Base-by-base conservation (phyloP, 148 eudicot genomes). In the Chenopodium quinoa region DNA sequence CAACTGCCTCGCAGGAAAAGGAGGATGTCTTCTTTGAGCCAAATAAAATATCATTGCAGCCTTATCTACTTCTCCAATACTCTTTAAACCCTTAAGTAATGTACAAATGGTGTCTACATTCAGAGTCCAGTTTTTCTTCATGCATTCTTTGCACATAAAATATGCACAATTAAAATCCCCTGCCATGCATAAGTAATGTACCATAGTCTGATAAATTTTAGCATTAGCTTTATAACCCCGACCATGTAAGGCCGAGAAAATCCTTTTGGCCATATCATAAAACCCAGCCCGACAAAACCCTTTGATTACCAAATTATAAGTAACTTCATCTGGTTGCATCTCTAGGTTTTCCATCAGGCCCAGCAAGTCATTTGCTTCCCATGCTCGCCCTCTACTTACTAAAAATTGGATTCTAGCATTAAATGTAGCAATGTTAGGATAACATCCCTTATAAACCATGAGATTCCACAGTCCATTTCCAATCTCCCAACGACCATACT, bases 401-500 rank as follows among this genome's bases (percentile, higher is more conserved):
- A 95, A 84, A 69, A 89, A 93, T 78, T 95, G 98, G 65, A 95
- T 89, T 84, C 97, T 90, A 40, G 87, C 95, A 87, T 95, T 95
- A 50, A 95, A 95, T 2, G 98, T 95, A 22, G 94, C 93, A 67
- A 91, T 84, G 78, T 91, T 93, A 8, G 98, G 98, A 47, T 47
- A 77, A 82, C 95, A 93, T 12, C 96, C 94, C 82, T 86, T 93
- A 73, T 46, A 72, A 47, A 93, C 78, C 98, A 95, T 95, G 77
- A 89, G 89, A 78, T 93, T 95, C 98, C 98, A 95, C 86, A 95
- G 46, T 11, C 97, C 97, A 79, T 93, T 91, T 9, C 89, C 98
- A 86, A 95, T 88, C 86, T 83, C 90, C 25, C 87, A 86, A 46
- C 81, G 85, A 71, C 85, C 90, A 22, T 54, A 74, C 86, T 86